phyloP scores from a whole-genome alignment of 2,329 filamentous ascomycete species.

The Pochonia chlamydosporia region DNA sequence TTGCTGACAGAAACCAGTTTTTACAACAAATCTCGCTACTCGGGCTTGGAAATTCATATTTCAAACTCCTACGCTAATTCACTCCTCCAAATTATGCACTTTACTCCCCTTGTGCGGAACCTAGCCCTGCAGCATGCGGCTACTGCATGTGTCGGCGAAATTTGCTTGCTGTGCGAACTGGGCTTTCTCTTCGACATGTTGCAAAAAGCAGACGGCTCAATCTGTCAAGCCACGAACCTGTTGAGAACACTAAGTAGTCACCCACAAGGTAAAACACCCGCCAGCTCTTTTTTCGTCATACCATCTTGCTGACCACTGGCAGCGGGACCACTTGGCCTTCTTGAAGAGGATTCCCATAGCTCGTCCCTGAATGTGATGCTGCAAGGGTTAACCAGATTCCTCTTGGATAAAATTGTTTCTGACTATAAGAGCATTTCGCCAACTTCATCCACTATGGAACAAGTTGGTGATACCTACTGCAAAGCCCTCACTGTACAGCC shows the following conservation, averaged over 20 bases:
- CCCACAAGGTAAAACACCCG: constrained; percentile 53
- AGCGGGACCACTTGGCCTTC: constrained; percentile 69
- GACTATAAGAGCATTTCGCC: constrained; percentile 68
- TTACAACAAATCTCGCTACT: constrained; percentile 90
- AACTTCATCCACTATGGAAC: constrained; percentile 61
- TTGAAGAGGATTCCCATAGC: constrained; percentile 76
- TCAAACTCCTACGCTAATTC: constrained; percentile 95
- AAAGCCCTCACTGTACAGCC: background rate
- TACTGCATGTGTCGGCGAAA: constrained; percentile 73
- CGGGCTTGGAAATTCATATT: constrained; percentile 92
- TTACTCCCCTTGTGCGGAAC: constrained; percentile 83
- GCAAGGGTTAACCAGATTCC: constrained; percentile 78
- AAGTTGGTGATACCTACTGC: constrained; percentile 39
- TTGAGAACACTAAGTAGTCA: constrained; percentile 83
- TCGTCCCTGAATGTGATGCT: constrained; percentile 74
- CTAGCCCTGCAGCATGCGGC: constrained; percentile 84
- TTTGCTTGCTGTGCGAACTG: constrained; percentile 86
- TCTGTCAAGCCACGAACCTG: constrained; percentile 94
- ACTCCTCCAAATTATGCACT: constrained; percentile 84
- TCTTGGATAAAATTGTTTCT: constrained; percentile 72
- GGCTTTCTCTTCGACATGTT: constrained; percentile 98
- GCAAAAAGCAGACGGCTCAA: constrained; percentile 87
- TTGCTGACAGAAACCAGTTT: constrained; percentile 50
- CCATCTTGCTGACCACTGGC: constrained; percentile 3
- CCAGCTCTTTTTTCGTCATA: background rate